phyloP scores from a whole-genome alignment of 2,329 filamentous ascomycete genomes.

The Microsporum canis region DNA sequence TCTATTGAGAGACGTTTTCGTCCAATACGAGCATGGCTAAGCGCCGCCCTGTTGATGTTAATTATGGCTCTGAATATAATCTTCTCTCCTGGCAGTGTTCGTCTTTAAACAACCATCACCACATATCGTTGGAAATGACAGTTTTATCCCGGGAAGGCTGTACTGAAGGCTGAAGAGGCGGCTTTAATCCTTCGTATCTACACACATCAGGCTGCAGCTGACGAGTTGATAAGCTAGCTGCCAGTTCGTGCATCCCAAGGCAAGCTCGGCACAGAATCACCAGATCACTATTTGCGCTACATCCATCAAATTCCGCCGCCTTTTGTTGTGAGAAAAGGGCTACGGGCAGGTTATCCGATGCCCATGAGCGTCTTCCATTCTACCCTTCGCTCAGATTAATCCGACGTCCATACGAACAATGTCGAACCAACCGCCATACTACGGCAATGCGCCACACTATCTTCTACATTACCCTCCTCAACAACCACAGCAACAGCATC shows the following conservation, averaged over 20 bases:
- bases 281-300: neutral
- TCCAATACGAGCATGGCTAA: conserved; percentile 2
- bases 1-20: conserved; percentile 2
- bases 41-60: neutral
- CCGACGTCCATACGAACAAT: neutral
- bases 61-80: neutral
- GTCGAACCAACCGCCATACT: neutral
- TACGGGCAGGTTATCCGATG: neutral
- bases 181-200: neutral
- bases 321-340: neutral
- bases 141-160: neutral
- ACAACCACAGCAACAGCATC: conserved; percentile 17
- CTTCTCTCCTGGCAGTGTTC: neutral
- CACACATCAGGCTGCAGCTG: neutral
- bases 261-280: neutral
- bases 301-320: neutral
- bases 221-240: neutral
- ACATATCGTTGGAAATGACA: neutral
- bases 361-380: neutral
- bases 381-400: neutral
- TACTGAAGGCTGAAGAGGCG: neutral
- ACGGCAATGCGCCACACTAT: neutral
- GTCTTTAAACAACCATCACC: neutral
- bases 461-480: neutral
- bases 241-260: neutral